Conservation (phyloP, 768 basidiomycete genomes). For the Suillus decipiens region DNA sequence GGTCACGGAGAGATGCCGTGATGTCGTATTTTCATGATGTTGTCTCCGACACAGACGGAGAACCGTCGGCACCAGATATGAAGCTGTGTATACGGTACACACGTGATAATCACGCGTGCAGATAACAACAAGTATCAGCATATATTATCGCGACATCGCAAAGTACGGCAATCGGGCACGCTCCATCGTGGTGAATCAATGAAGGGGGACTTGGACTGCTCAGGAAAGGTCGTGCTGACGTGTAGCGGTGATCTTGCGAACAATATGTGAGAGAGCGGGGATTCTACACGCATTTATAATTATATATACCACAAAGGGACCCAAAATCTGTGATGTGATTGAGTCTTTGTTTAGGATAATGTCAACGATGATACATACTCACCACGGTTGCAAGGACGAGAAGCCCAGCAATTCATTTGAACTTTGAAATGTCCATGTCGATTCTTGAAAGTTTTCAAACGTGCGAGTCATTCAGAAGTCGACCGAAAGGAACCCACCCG, state of each 20-base stretch:
- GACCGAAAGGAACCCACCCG: not conserved
- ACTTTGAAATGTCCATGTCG: not conserved
- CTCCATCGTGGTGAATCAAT: not conserved
- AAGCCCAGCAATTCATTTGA: not conserved
- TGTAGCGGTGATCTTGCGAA: not conserved
- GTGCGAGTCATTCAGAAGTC: not conserved
- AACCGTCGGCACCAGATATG: not conserved
- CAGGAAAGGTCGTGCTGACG: not conserved
- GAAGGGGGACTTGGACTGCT: not conserved
- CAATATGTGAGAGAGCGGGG: not conserved
- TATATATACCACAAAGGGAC: not conserved
- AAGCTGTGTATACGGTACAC: not conserved
- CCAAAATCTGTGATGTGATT: not conserved
- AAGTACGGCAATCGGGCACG: constrained; percentile 2
- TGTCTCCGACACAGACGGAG: constrained; percentile 3
- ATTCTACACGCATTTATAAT: not conserved
- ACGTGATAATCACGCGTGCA: not conserved
- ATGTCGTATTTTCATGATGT: not conserved
- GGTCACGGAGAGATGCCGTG: not conserved
- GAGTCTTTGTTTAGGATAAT: not conserved
- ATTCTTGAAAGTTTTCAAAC: not conserved
- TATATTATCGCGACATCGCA: not conserved
- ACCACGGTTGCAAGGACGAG: not conserved
- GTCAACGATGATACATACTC: too few species aligned
- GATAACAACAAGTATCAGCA: not conserved